These are phyloP conservation scores for Oryza australiensis DNA, from an alignment of 176 grass and related monocot genomes.

Conservation along the genomic window DNA sequence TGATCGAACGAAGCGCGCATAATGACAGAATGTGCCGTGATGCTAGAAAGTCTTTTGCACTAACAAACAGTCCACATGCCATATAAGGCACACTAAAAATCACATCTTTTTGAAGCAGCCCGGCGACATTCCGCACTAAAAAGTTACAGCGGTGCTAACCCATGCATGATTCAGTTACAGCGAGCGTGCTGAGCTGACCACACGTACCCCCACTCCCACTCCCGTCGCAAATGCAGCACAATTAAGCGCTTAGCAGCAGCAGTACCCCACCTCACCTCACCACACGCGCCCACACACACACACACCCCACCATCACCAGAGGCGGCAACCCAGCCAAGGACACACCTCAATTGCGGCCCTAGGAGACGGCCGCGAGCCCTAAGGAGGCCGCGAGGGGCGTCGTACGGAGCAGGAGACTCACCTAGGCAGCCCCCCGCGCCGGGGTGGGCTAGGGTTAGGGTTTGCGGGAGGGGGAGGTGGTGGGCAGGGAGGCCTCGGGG, in stretches of 20 bases:
- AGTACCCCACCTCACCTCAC: slow-evolving; percentile 1
- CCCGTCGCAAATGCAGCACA: slow-evolving; percentile 37
- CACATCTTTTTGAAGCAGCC: slow-evolving; percentile 15
- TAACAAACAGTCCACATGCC: background rate
- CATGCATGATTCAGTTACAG: no score
- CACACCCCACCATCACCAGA: background rate
- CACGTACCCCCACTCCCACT: background rate
- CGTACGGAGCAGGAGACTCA: slow-evolving; percentile 25
- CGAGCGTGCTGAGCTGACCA: background rate
- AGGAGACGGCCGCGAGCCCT: background rate
- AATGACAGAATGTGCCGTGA: background rate
- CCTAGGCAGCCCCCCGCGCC: slow-evolving; percentile 32
- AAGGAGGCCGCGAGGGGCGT: background rate
- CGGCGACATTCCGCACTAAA: no score
- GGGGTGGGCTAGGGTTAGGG: no score
- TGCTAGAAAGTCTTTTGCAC: background rate
- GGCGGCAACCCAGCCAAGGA: background rate
- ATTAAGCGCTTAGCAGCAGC: slow-evolving; percentile 26
- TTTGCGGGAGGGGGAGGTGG: slow-evolving; percentile 28
- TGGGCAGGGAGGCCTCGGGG: background rate
- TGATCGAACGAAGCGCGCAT: background rate
- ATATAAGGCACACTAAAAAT: slow-evolving; percentile 15
- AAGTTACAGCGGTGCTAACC: no score
- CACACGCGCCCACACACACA: background rate
- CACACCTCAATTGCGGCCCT: slow-evolving; percentile 32